Percentiles rank a stretch among this genome's conserved stretches.
Conservation (phyloP, 371 early-diverging fungal genomes). For the Phascolomyces articulosus region DNA sequence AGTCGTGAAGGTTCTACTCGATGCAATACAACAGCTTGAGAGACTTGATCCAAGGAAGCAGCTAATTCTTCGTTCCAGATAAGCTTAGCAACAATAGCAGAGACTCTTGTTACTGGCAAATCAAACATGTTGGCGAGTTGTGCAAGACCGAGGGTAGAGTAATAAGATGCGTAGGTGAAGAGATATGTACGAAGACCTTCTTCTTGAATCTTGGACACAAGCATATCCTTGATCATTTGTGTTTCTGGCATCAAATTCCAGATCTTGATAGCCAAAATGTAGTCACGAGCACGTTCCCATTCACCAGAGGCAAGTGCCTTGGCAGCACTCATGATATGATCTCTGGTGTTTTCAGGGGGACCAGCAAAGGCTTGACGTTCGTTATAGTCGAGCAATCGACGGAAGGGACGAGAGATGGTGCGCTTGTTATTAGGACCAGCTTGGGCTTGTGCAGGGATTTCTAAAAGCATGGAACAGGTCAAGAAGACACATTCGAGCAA, state of each 20-base stretch:
- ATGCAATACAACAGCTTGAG: slow-evolving; percentile 80
- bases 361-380: slow-evolving; percentile 95
- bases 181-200: slow-evolving; percentile 96
- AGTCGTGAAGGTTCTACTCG: slow-evolving; percentile 83
- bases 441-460: slow-evolving; percentile 94
- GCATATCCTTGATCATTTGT: slow-evolving; percentile 87
- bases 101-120: slow-evolving; percentile 68
- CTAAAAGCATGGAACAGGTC: slow-evolving; percentile 94
- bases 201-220: slow-evolving; percentile 88
- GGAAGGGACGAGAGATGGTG: slow-evolving; percentile 90
- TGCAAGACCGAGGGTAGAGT: slow-evolving; percentile 83
- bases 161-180: slow-evolving; percentile 88
- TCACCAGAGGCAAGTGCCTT: slow-evolving; percentile 91
- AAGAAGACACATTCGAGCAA: slow-evolving; percentile 96
- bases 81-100: slow-evolving; percentile 87
- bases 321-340: slow-evolving; percentile 97
- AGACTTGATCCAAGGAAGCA: slow-evolving; percentile 82
- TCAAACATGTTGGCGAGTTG: slow-evolving; percentile 88
- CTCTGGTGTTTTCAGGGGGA: slow-evolving; percentile 97
- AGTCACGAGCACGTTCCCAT: slow-evolving; percentile 88
- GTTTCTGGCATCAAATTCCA: slow-evolving; percentile 91
- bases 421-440: slow-evolving; percentile 81
- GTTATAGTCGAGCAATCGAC: slow-evolving; percentile 92
- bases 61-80: slow-evolving; percentile 91
- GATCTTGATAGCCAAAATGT: slow-evolving; percentile 89